These are phyloP conservation scores for Phoma herbarum DNA, from an alignment of 2,329 filamentous ascomycete species.

Conservation along the genomic window DNA sequence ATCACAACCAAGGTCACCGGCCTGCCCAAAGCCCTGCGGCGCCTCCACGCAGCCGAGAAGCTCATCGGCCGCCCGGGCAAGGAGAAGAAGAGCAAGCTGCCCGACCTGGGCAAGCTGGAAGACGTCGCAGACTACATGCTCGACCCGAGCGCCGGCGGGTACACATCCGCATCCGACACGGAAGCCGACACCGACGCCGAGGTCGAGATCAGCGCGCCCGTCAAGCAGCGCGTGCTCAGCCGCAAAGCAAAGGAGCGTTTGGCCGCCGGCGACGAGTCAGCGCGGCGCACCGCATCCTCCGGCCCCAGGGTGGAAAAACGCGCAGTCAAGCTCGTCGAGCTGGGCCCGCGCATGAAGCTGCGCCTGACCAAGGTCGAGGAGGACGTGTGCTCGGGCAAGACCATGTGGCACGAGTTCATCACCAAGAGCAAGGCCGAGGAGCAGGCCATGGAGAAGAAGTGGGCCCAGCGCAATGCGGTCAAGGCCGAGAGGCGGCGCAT, in stretches of 20 bases:
- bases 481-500: constrained; percentile 83
- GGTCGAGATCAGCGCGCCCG: constrained; percentile 76
- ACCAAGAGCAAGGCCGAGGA: constrained; percentile 83
- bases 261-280: constrained; percentile 52
- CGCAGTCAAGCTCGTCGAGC: constrained; percentile 89
- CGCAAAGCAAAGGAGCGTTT: constrained; percentile 59
- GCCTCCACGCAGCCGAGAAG: constrained; percentile 86
- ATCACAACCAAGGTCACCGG: constrained; percentile 90
- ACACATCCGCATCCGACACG: constrained; percentile 91
- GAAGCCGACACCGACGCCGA: constrained; percentile 95
- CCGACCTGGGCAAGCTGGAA: constrained; percentile 88
- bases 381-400: constrained; percentile 84
- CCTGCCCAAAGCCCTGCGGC: constrained; percentile 81
- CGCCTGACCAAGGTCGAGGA: constrained; percentile 96
- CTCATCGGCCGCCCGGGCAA: constrained; percentile 66
- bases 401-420: constrained; percentile 98
- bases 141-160: constrained; percentile 78
- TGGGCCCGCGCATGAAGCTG: constrained; percentile 88
- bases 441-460: constrained; percentile 79
- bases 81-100: constrained; percentile 72
- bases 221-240: constrained; percentile 69
- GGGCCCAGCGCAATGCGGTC: constrained; percentile 79
- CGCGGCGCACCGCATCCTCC: constrained; percentile 42
- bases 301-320: constrained; percentile 75
- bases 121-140: constrained; percentile 96